Evolutionary conservation across 495 filamentous ascomycete genomes (phyloP), one percentile per base, ranked within the genome.

Genomic region (Aspergillus leporis): DNA sequence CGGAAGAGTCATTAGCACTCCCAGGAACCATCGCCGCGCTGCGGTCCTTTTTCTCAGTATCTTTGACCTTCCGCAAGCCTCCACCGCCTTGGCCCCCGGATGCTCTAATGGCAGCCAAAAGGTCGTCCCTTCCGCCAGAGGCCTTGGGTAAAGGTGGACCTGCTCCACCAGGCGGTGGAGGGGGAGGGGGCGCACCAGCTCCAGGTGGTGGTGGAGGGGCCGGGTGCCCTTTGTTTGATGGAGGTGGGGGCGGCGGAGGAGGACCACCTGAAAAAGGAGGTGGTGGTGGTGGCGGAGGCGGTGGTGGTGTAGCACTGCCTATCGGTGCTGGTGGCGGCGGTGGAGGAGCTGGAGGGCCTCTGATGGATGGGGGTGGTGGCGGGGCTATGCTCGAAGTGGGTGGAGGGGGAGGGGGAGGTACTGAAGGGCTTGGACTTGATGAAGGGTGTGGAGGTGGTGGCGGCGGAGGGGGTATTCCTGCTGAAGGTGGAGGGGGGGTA

Each of bases 41-140:
- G 53, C 92, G 83, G 71, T 97, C 92, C 71, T 85, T 78, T 74
- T 94, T 91, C 58, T 92, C 85, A 47, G 69, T 77, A 45, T 87
- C 84, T 56, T 83, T 85, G 48, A 98, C 93, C 71, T 93, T 96
- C 72, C 89, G 91, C 58, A 98, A 76, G 19, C 85, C 77, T 47
- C 83, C 81, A 30, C 84, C 83, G 3, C 80, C 84, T 49, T 86
- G 81, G 32, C 90, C 89, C 62, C 91, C 90, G 23, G 87, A 87
- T 8, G 83, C 84, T 56, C 90, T 83, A 66, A 98, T 98, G 60
- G 89, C 82, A 21, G 91, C 91, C 56, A 98, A 71, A 51, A 98
- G 72, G 61, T 89, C 87, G 52, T 84, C 76, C 48, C 87, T 84
- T 48, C 77, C 72, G 51, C 73, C 83, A 28, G 77, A 47, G 46